These are phyloP conservation scores for Ceratocystiopsis sp. DNA, from an alignment of 2,329 filamentous ascomycete genomes.

Conservation along the genomic window DNA sequence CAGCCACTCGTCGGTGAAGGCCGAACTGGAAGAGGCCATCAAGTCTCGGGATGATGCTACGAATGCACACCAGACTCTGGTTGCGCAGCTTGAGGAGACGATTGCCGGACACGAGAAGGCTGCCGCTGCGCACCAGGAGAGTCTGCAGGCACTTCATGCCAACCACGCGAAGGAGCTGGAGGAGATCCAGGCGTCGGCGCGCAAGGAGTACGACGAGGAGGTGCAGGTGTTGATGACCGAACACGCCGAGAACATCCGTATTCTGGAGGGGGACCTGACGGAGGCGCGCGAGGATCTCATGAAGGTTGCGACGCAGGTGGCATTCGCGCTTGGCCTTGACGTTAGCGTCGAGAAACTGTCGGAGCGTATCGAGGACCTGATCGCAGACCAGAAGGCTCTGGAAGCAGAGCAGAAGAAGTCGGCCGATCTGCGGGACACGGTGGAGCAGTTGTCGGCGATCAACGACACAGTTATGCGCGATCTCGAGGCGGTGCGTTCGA, in stretches of 20 bases:
- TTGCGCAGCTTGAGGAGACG: constrained; percentile 38
- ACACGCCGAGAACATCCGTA: constrained; percentile 37
- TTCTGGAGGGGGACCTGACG: constrained; percentile 43
- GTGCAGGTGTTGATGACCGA: constrained; percentile 41
- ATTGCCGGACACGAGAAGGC: constrained; percentile 42
- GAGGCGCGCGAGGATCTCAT: constrained; percentile 50
- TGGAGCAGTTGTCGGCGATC: constrained; percentile 37
- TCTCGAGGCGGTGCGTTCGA: constrained; percentile 41
- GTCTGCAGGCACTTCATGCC: constrained; percentile 29
- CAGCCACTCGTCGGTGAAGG: constrained; percentile 46
- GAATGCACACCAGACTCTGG: constrained; percentile 27
- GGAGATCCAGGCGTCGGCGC: constrained; percentile 28
- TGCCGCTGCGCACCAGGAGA: constrained; percentile 36
- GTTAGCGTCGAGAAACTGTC: constrained; percentile 52
- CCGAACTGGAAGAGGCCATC: constrained; percentile 47
- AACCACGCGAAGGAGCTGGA: constrained; percentile 34
- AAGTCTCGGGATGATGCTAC: constrained; percentile 34
- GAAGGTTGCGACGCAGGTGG: constrained; percentile 46
- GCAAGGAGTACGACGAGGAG: constrained; percentile 39
- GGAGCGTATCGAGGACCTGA: constrained; percentile 40
- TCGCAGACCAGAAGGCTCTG: constrained; percentile 43
- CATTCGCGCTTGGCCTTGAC: constrained; percentile 41
- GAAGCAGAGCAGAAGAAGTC: constrained; percentile 40
- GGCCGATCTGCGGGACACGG: constrained; percentile 36
- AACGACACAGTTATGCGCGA: constrained; percentile 44